These are phyloP conservation scores for Entomortierella beljakovae DNA, from an alignment of 192 early-diverging fungal species.

Conservation along the genomic window DNA sequence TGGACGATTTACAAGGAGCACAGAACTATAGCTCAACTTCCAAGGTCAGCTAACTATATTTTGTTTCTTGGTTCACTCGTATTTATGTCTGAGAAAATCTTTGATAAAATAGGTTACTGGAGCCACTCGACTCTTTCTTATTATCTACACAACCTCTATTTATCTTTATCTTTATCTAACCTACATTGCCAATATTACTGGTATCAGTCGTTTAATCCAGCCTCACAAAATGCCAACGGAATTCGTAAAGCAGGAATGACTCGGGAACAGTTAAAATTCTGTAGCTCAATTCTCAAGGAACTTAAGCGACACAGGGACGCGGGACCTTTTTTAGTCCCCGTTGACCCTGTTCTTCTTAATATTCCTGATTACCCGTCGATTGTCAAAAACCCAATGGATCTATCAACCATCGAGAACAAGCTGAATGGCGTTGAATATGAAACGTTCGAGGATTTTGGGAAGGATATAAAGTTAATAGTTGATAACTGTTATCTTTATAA, in stretches of 20 bases:
- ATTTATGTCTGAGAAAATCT: background rate
- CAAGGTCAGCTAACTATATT: background rate
- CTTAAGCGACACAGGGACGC: slow-evolving; percentile 86
- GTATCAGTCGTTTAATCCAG: background rate
- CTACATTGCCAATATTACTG: background rate
- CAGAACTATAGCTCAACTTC: background rate
- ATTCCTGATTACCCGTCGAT: slow-evolving; percentile 84
- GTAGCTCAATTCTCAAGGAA: slow-evolving; percentile 76
- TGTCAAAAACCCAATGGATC: slow-evolving; percentile 83
- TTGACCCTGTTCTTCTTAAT: slow-evolving; percentile 77
- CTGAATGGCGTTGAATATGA: slow-evolving; percentile 73
- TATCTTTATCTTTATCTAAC: background rate
- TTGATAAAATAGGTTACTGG: background rate
- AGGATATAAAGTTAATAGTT: slow-evolving; percentile 80
- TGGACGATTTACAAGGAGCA: background rate
- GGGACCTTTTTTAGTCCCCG: slow-evolving; percentile 86
- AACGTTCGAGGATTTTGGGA: slow-evolving; percentile 73
- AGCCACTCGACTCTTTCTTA: background rate
- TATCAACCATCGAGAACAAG: slow-evolving; percentile 80
- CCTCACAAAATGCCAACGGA: background rate
- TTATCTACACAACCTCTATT: background rate
- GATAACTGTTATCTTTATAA: slow-evolving; percentile 88
- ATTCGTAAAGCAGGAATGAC: slow-evolving; percentile 65
- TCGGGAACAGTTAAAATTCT: slow-evolving; percentile 87
- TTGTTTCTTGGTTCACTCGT: background rate